Conservation (phyloP, 2,329 filamentous ascomycete species). For the Stenocarpella maydis region DNA sequence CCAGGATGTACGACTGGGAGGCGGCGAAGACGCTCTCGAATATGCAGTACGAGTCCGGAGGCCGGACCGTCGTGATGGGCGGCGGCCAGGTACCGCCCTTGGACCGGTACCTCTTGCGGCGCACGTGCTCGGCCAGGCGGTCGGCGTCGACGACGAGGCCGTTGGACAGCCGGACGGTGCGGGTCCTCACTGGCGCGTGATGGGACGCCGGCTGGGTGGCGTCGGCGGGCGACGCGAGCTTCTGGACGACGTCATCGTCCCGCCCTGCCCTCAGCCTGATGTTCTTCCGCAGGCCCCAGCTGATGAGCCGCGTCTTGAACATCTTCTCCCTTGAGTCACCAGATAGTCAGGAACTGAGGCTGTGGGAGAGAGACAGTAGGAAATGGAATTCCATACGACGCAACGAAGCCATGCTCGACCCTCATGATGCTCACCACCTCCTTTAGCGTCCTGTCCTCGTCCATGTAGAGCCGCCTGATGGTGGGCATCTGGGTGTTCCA, state of each 20-base stretch:
- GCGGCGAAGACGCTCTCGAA: constrained; percentile 26
- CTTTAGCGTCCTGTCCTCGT: constrained; percentile 32
- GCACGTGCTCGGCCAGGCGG: constrained; percentile 28
- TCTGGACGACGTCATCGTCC: constrained; percentile 26
- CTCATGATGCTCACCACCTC: constrained; percentile 32
- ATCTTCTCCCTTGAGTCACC: constrained; percentile 23
- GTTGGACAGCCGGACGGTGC: constrained; percentile 25
- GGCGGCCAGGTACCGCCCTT: neutral
- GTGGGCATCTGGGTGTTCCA: constrained; percentile 31
- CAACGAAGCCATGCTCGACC: constrained; percentile 26
- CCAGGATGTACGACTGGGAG: constrained; percentile 20
- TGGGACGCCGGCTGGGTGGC: neutral
- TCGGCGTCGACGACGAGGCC: constrained; percentile 28
- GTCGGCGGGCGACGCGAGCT: neutral
- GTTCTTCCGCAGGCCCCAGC: constrained; percentile 30
- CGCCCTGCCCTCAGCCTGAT: constrained; percentile 23
- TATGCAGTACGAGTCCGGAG: constrained; percentile 22
- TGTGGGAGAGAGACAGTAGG: neutral
- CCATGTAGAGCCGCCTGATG: constrained; percentile 33
- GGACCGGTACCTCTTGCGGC: constrained; percentile 20
- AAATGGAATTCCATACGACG: constrained; percentile 28
- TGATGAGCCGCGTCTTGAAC: constrained; percentile 27
- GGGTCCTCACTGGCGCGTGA: neutral
- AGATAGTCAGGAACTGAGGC: constrained; percentile 20
- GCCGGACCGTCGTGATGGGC: neutral